A percentile compares a stretch with the other conserved stretches of the same genome.
These are phyloP conservation scores for Astragalus membranaceus DNA, from an alignment of 306 rosid genomes.

Conservation along the genomic window DNA sequence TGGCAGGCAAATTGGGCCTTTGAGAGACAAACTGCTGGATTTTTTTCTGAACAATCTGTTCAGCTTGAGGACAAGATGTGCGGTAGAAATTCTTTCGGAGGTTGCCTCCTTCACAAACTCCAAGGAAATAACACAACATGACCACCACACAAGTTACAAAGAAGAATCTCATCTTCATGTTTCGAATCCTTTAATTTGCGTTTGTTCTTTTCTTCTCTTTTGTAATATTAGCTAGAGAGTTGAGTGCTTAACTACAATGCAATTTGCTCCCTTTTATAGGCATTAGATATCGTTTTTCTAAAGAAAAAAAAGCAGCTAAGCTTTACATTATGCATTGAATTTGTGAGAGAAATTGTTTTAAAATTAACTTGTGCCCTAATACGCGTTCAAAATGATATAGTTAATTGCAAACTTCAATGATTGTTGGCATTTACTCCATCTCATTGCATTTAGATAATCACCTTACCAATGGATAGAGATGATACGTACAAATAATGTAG, in stretches of 20 bases:
- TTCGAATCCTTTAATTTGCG: background rate
- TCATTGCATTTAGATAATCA: background rate
- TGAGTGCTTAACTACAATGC: background rate
- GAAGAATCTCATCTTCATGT: constrained; percentile 20
- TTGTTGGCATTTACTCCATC: background rate
- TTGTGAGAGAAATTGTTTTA: background rate
- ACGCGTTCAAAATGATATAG: background rate
- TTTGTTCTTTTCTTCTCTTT: background rate
- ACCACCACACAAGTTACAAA: constrained; percentile 18
- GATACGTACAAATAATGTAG: background rate
- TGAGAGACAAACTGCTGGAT: constrained; percentile 28
- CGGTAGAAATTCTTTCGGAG: constrained; percentile 40
- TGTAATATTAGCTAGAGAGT: background rate
- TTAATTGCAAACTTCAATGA: background rate
- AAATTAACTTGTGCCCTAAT: background rate
- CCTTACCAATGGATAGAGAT: background rate
- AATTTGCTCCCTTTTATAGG: constrained; percentile 15
- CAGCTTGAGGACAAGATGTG: constrained; percentile 33
- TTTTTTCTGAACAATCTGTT: constrained; percentile 26
- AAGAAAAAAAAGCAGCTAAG: background rate
- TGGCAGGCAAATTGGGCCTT: constrained; percentile 40
- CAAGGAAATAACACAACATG: constrained; percentile 11
- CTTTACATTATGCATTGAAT: background rate
- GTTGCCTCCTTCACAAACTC: constrained; percentile 30
- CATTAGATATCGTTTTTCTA: background rate